Evolutionary conservation across 1,284 basidiomycete species (phyloP).

Genomic region (Ustilago sp.): DNA sequence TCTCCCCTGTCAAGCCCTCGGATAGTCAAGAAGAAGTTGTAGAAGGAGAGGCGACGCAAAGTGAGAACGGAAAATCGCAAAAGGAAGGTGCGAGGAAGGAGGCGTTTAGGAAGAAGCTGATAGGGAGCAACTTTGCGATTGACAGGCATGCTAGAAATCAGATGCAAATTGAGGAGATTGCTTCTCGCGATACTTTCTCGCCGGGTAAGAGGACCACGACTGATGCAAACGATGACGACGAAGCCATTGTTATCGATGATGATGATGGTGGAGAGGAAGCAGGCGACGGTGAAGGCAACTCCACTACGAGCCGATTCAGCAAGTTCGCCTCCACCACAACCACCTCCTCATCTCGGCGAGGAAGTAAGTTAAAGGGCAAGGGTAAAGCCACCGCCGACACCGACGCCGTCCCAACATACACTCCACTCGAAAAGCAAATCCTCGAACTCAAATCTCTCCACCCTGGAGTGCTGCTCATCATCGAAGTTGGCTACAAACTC

Average conservation of each 20-base stretch:
- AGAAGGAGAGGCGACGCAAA: slow-evolving; percentile 8
- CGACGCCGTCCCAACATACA: slow-evolving; percentile 70
- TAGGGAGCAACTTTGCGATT: slow-evolving; percentile 37
- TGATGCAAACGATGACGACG: slow-evolving; percentile 3
- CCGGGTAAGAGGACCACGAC: neutral
- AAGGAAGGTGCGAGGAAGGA: slow-evolving; percentile 21
- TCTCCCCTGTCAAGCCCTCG: neutral
- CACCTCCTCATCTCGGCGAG: slow-evolving; percentile 13
- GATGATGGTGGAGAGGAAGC: slow-evolving; percentile 12
- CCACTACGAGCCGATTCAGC: slow-evolving; percentile 22
- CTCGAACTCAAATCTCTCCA: slow-evolving; percentile 70
- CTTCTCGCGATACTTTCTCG: slow-evolving; percentile 18
- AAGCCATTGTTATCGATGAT: slow-evolving; percentile 17
- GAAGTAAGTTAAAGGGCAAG: slow-evolving; percentile 66
- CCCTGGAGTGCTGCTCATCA: slow-evolving; percentile 81
- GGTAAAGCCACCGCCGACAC: slow-evolving; percentile 34
- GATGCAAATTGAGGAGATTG: slow-evolving; percentile 38
- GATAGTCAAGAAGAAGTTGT: neutral
- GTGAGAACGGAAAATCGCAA: neutral
- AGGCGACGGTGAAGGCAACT: neutral
- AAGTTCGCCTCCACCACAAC: slow-evolving; percentile 14
- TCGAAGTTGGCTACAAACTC: slow-evolving; percentile 76
- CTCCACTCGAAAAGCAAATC: slow-evolving; percentile 66
- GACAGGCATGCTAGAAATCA: slow-evolving; percentile 39
- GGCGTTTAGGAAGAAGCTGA: slow-evolving; percentile 34